phyloP scores from a whole-genome alignment of 2,329 filamentous ascomycete species.

The Penicillium sp. region DNA sequence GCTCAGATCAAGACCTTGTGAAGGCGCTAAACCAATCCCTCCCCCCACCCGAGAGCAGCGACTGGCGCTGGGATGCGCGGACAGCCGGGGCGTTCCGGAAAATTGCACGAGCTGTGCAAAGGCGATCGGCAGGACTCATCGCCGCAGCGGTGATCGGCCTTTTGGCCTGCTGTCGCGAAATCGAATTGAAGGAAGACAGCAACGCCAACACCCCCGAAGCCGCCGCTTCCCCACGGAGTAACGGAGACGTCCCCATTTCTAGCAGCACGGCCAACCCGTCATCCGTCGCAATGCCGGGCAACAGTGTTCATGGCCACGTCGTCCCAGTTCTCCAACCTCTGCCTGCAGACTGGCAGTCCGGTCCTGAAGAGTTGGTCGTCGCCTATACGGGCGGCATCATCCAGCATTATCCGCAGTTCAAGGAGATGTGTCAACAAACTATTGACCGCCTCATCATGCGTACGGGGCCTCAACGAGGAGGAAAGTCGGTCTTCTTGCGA shows the following conservation, averaged over 20 bases:
- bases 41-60: conserved; percentile 44
- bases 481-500: conserved; percentile 53
- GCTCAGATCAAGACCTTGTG: conserved; percentile 52
- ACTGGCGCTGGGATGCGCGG: conserved; percentile 64
- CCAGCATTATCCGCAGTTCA: conserved; percentile 74
- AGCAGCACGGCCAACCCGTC: conserved; percentile 16
- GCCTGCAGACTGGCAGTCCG: conserved; percentile 44
- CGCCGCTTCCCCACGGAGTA: conserved; percentile 29
- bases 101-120: conserved; percentile 70
- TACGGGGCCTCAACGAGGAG: conserved; percentile 47
- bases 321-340: conserved; percentile 40
- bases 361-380: conserved; percentile 66
- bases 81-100: conserved; percentile 62
- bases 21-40: conserved; percentile 56
- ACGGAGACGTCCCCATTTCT: conserved; percentile 24
- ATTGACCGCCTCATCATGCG: conserved; percentile 59
- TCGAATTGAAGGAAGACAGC: conserved; percentile 50
- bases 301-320: conserved; percentile 31
- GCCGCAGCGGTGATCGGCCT: conserved; percentile 72
- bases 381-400: conserved; percentile 82
- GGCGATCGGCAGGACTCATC: conserved; percentile 71
- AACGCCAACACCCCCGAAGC: conserved; percentile 38
- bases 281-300: conserved; percentile 9
- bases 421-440: conserved; percentile 68
- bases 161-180: conserved; percentile 67